phyloP scores from a whole-genome alignment of 805 yeast species.

The Yamadazyma scolyti region DNA sequence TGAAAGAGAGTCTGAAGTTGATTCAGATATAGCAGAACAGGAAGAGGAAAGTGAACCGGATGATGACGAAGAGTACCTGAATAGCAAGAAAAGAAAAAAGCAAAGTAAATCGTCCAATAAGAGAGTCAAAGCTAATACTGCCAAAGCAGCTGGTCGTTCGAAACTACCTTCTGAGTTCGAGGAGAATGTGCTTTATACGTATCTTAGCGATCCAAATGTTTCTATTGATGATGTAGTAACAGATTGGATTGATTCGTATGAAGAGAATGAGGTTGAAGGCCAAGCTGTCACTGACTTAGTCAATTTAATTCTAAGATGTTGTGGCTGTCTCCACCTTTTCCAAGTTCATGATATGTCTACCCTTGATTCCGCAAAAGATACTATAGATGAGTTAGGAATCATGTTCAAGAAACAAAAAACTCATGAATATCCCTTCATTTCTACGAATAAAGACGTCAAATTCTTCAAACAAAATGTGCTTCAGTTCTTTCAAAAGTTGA shows the following conservation, averaged over 20 bases:
- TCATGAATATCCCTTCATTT: conserved; percentile 67
- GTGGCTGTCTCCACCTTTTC: conserved; percentile 67
- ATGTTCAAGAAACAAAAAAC: conserved; percentile 55
- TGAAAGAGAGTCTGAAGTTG: neutral
- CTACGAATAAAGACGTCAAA: conserved; percentile 45
- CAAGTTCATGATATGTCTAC: conserved; percentile 74
- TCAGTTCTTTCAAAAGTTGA: conserved; percentile 52
- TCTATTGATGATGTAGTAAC: conserved; percentile 31
- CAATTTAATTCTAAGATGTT: conserved; percentile 64
- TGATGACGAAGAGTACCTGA: neutral
- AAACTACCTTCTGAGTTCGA: conserved; percentile 14
- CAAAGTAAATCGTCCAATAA: neutral
- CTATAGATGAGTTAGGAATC: conserved; percentile 68
- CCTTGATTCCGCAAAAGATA: conserved; percentile 65
- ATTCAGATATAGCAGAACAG: neutral
- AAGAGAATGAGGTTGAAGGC: conserved; percentile 30
- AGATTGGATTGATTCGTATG: conserved; percentile 36
- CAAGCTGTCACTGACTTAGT: conserved; percentile 59
- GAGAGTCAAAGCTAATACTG: neutral
- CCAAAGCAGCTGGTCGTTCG: neutral
- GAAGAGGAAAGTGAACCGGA: neutral
- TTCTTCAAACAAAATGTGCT: conserved; percentile 52
- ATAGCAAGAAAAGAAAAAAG: neutral
- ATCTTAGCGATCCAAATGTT: conserved; percentile 28
- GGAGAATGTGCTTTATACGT: conserved; percentile 28